Base-by-base conservation (phyloP, 2,329 filamentous ascomycete species). In the Xylariaceae sp. region DNA sequence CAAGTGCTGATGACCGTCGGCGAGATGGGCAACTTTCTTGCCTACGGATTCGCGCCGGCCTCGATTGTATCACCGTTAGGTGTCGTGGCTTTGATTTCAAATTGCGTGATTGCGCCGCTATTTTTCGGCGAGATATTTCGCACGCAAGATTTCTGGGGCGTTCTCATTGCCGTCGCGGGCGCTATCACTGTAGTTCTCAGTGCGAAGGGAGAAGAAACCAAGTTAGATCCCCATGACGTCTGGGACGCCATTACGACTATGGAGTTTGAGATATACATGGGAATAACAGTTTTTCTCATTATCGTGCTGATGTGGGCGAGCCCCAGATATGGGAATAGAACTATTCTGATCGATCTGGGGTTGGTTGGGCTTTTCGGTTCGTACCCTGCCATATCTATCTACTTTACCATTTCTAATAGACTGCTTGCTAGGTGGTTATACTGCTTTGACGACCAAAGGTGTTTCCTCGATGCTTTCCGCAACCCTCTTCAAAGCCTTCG, bases 11-110 rank as follows among this genome's bases (percentile, higher is more conserved):
- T 99, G 84, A 91, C 88, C 0, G 77, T 96, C 23, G 94, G 94
- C 59, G 94, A 99, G 77, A 88, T 89, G 71, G 94, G 94, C 55
- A 99, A 99, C 73, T 99, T 99, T 71, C 78, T 99, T 64, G 94
- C 94, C 0, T 99, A 99, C 71, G 94, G 94, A 23, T 99, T 99
- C 73, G 94, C 94, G 35, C 94, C 94, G 2, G 94, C 94, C 6
- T 97, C 94, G 11, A 97, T 99, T 68, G 94, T 99, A 48, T 97
- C 92, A 39, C 94, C 94, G 0, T 80, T 99, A 4, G 94, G 94
- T 8, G 94, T 99, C n/a, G 94, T 99, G 10, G 94, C 94, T 1
- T 79, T 99, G 63, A 87, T 99, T 51, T 96, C 92, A 50, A 99
- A 99, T 75, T 99, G 94, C 74, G 84, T 99, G 61, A 96, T 99